Evolutionary conservation across 495 filamentous ascomycete species (phyloP).

Genomic region (Penicillium subrubescens): DNA sequence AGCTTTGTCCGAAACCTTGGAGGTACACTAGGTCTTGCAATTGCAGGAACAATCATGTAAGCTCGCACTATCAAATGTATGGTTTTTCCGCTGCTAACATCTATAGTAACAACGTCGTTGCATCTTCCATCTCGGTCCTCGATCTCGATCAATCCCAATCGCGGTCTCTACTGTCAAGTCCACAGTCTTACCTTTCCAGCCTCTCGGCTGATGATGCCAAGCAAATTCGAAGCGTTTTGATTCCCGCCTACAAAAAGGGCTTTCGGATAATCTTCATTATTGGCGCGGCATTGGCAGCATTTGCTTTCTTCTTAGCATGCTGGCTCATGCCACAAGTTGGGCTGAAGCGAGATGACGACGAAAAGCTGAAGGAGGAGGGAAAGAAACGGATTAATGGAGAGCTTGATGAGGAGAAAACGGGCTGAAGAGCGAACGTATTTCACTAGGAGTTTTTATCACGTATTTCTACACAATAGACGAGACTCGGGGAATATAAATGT

Average conservation of each 20-base stretch:
- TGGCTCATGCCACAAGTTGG: slow-evolving; percentile 51
- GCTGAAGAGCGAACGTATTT: not conserved
- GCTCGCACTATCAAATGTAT: not conserved
- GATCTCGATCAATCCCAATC: slow-evolving; percentile 27
- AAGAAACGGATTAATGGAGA: slow-evolving; percentile 29
- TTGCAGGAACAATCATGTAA: slow-evolving; percentile 55
- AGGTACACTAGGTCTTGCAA: slow-evolving; percentile 54
- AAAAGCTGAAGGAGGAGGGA: slow-evolving; percentile 50
- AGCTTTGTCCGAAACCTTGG: slow-evolving; percentile 57
- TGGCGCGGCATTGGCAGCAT: slow-evolving; percentile 46
- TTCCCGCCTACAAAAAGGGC: slow-evolving; percentile 51
- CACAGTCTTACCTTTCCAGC: slow-evolving; percentile 33
- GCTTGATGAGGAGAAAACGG: slow-evolving; percentile 16
- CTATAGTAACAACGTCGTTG: slow-evolving; percentile 48
- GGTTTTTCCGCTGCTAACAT: not conserved
- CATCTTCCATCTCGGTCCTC: slow-evolving; percentile 37
- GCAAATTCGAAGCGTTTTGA: slow-evolving; percentile 37
- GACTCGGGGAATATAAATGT: not conserved
- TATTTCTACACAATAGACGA: not conserved
- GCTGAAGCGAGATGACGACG: slow-evolving; percentile 46
- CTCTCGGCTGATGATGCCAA: slow-evolving; percentile 35
- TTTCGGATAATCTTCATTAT: slow-evolving; percentile 55
- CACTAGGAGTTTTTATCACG: not conserved
- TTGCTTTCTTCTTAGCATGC: slow-evolving; percentile 47
- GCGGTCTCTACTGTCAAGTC: slow-evolving; percentile 35